Evolutionary conservation across 768 basidiomycete genomes (phyloP), one percentile per base, ranked within the genome.

Genomic region (Auricularia cornea): DNA sequence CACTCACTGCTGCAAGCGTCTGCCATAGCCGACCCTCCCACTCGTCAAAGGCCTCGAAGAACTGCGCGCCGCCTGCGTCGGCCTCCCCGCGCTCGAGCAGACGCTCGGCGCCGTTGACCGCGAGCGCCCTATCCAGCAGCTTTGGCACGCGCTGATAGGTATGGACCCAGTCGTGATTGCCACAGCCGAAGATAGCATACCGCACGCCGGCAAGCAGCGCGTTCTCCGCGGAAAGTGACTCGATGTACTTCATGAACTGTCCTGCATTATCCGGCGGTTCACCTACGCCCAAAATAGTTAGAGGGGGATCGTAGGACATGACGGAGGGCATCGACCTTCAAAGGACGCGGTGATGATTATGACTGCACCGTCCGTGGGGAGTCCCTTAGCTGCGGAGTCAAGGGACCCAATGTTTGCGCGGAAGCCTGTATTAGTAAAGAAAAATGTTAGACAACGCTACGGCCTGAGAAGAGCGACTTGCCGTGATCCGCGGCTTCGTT

Each of bases 241-340:
- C 54, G 20, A 57, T 26, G 28, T n/a, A 78, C 60, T 79, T 75
- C n/a, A 81, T 71, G 67, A 81, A 81, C 59, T 72, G 74, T 10
- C 75, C 73, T 2, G 80, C 81, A 64, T 83, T 81, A 69, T 81
- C 80, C 1, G 81, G 77, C 26, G 81, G 80, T 68, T 79, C 73
- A 35, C 78, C 77, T 77, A 56, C 54, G 20, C 44, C 6, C 20
- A 6, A 38, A 26, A 28, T 20, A 57, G 54, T n/a, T 10, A n/a
- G n/a, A 52, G 51, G 26, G 23, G n/a, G 10, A 52, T 10, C 28
- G 28, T 29, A 14, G 12, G 4, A 57, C 6, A 16, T 1, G 28
- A 32, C 5, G 29, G 48, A 32, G 41, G 14, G 60, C 52, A 51
- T 56, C 60, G 31, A 72, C 79, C 81, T 71, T 83, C 81, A 66